Evolutionary conservation across 2,329 filamentous ascomycete species (phyloP).

Genomic region (Gaeumannomyces tritici): DNA sequence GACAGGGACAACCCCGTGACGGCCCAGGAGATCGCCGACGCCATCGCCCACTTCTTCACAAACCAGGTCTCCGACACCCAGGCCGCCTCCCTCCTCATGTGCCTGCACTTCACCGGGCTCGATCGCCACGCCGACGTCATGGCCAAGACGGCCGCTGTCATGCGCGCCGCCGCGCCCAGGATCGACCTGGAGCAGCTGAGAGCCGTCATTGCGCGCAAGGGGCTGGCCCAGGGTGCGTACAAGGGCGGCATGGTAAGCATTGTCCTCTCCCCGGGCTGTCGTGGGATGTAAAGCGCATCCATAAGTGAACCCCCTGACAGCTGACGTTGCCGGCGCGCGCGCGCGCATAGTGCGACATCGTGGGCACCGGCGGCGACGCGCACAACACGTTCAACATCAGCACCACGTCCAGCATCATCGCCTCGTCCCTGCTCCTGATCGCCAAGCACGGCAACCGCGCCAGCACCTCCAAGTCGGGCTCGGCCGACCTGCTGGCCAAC

Average conservation of each 20-base stretch:
- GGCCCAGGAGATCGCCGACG: slow-evolving; percentile 77
- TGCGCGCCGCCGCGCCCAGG: slow-evolving; percentile 69
- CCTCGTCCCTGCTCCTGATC: slow-evolving; percentile 73
- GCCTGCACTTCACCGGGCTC: slow-evolving; percentile 81
- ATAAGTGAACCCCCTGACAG: background rate
- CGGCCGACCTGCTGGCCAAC: slow-evolving; percentile 77
- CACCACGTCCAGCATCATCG: slow-evolving; percentile 86
- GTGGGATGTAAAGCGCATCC: background rate
- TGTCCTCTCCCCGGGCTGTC: background rate
- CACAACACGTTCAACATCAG: slow-evolving; percentile 99
- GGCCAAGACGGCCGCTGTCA: slow-evolving; percentile 71
- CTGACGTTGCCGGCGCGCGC: background rate
- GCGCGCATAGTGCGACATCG: slow-evolving; percentile 78
- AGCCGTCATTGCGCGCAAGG: slow-evolving; percentile 49
- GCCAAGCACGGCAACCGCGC: slow-evolving; percentile 96
- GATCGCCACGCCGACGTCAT: slow-evolving; percentile 81
- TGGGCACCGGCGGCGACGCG: slow-evolving; percentile 90
- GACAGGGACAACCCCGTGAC: slow-evolving; percentile 39
- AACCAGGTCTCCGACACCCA: slow-evolving; percentile 83
- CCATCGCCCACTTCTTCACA: slow-evolving; percentile 73
- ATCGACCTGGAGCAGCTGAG: slow-evolving; percentile 58
- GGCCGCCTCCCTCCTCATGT: slow-evolving; percentile 77
- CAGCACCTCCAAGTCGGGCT: slow-evolving; percentile 90
- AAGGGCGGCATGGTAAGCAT: slow-evolving; percentile 67
- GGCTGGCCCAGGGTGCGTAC: slow-evolving; percentile 63